These are phyloP conservation scores for Trichosporon faecale DNA, from an alignment of 1,284 basidiomycete genomes.

Conservation along the genomic window DNA sequence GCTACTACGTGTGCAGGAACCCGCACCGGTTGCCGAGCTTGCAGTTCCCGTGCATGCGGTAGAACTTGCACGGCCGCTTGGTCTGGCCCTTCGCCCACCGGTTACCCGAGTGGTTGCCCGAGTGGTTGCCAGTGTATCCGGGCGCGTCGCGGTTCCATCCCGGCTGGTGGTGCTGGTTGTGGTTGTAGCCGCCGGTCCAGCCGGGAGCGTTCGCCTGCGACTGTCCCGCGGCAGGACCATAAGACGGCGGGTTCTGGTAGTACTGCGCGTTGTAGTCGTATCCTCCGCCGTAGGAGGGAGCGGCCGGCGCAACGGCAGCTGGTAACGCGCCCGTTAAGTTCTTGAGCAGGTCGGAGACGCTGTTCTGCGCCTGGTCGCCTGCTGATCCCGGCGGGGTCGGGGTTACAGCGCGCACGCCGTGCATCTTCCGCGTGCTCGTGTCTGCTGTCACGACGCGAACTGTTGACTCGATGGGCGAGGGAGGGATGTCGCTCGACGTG, in stretches of 20 bases:
- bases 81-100: background rate
- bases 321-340: conserved; percentile 3
- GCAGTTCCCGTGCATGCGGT: background rate
- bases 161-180: background rate
- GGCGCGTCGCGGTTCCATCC: conserved; percentile 7
- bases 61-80: background rate
- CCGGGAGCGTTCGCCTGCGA: background rate
- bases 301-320: background rate
- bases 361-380: background rate
- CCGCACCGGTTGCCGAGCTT: background rate
- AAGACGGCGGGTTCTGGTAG: background rate
- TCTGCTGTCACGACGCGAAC: conserved; percentile 24
- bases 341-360: background rate
- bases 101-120: too few relatives aligned
- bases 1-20: background rate
- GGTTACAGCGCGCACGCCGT: background rate
- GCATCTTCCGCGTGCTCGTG: conserved; percentile 15
- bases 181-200: background rate
- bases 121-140: too few relatives aligned
- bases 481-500: conserved; percentile 17
- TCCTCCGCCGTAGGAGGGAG: background rate
- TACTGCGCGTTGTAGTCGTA: conserved; percentile 11
- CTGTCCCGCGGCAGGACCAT: background rate
- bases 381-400: conserved; percentile 5
- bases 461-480: conserved; percentile 27